Evolutionary conservation across 129 eudicot species (phyloP).

Genomic region (Dittrichia graveolens): DNA sequence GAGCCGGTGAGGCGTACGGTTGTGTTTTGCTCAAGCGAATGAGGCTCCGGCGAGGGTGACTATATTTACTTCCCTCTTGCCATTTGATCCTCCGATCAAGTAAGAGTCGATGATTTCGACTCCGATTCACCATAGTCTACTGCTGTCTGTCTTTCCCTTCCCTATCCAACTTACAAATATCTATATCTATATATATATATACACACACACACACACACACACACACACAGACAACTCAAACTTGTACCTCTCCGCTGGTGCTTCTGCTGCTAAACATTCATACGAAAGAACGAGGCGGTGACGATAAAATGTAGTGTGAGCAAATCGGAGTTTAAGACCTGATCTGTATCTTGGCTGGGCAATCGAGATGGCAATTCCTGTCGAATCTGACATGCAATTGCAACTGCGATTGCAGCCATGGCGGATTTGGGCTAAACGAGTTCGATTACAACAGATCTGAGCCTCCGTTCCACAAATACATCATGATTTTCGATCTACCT

Average conservation of each 20-base stretch:
- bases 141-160: not conserved
- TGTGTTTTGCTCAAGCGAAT: slow-evolving; percentile 28
- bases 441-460: slow-evolving; percentile 35
- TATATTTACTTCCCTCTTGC: slow-evolving; percentile 1
- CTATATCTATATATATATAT: too few species aligned
- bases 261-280: not conserved
- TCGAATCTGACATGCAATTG: not conserved
- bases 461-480: slow-evolving; percentile 20
- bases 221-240: not conserved
- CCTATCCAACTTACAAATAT: not conserved
- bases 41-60: slow-evolving; percentile 30
- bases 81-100: slow-evolving; percentile 24
- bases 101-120: slow-evolving; percentile 27
- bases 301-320: slow-evolving; percentile 24
- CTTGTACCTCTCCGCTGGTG: not conserved
- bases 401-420: slow-evolving; percentile 45
- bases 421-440: slow-evolving; percentile 20
- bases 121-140: slow-evolving; percentile 14
- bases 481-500: not conserved
- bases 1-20: slow-evolving; percentile 22
- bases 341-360: slow-evolving; percentile 44
- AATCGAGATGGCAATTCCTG: slow-evolving; percentile 26
- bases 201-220: not conserved
- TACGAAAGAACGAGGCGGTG: slow-evolving; percentile 30
- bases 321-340: slow-evolving; percentile 22